Conservation (phyloP, 768 basidiomycete genomes). For the Neoboletus subvelutipes region DNA sequence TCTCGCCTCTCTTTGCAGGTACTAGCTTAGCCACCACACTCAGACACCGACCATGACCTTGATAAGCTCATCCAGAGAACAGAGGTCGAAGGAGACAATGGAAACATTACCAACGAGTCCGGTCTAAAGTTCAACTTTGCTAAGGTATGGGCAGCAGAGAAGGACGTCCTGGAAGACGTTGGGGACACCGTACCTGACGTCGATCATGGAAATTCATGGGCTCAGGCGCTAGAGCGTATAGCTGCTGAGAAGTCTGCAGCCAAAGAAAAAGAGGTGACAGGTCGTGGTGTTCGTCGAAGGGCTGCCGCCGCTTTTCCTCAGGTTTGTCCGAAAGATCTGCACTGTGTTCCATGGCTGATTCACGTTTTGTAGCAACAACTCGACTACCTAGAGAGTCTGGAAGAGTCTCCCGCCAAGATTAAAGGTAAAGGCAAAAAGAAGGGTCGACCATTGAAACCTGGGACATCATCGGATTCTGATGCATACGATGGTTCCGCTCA, state of each 20-base stretch:
- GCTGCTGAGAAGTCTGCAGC: slow-evolving; percentile 41
- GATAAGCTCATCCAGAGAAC: slow-evolving; percentile 86
- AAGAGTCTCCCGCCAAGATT: slow-evolving; percentile 38
- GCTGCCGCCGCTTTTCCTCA: slow-evolving; percentile 54
- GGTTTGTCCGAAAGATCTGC: slow-evolving; percentile 19
- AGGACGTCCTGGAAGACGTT: slow-evolving; percentile 67
- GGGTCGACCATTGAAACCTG: slow-evolving; percentile 29
- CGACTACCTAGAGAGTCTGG: slow-evolving; percentile 33
- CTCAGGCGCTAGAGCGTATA: slow-evolving; percentile 57
- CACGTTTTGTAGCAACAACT: slow-evolving; percentile 27
- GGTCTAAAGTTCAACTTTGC: slow-evolving; percentile 78
- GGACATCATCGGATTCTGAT: slow-evolving; percentile 41
- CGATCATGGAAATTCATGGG: slow-evolving; percentile 79
- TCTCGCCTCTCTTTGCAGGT: not conserved
- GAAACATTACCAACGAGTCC: slow-evolving; percentile 48
- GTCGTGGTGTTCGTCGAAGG: slow-evolving; percentile 72
- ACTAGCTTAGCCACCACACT: not conserved
- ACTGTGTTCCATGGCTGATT: not conserved
- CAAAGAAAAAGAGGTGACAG: slow-evolving; percentile 54
- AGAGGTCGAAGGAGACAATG: slow-evolving; percentile 65
- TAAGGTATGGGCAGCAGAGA: slow-evolving; percentile 87
- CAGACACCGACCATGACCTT: slow-evolving; percentile 80
- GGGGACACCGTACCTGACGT: slow-evolving; percentile 46
- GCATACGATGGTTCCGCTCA: slow-evolving; percentile 31
- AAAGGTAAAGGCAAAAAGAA: slow-evolving; percentile 39